These are phyloP conservation scores for Colletotrichum falcatum DNA, from an alignment of 2,329 filamentous ascomycete genomes.

Conservation along the genomic window DNA sequence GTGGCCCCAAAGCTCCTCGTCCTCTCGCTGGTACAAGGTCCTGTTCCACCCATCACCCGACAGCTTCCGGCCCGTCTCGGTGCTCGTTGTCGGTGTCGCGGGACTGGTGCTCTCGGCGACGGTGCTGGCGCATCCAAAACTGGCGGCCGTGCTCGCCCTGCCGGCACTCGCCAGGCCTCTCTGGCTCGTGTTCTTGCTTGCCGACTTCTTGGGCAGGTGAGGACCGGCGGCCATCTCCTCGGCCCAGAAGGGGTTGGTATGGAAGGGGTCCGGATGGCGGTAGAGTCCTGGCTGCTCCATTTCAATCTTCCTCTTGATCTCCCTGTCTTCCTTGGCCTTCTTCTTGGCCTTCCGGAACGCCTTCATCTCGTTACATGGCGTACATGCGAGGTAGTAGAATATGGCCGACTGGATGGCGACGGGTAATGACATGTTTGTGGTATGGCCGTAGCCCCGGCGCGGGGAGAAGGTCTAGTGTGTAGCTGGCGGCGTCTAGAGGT, in stretches of 20 bases:
- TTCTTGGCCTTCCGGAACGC: constrained; percentile 77
- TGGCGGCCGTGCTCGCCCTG: constrained; percentile 63
- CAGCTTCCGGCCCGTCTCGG: constrained; percentile 60
- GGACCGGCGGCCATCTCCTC: constrained; percentile 90
- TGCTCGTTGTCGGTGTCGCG: constrained; percentile 57
- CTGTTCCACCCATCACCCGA: constrained; percentile 76
- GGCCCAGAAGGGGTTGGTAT: constrained; percentile 89
- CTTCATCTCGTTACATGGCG: constrained; percentile 79
- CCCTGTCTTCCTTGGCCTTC: constrained; percentile 75
- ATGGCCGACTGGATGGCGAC: constrained; percentile 79
- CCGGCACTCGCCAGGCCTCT: constrained; percentile 64
- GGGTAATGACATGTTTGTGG: constrained; percentile 58
- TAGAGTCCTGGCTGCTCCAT: constrained; percentile 80
- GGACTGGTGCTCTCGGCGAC: constrained; percentile 51
- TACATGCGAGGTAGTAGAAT: constrained; percentile 83
- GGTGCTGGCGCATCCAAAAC: constrained; percentile 53
- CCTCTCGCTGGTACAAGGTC: constrained; percentile 85
- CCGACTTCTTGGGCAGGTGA: constrained; percentile 73
- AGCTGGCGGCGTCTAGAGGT: constrained; percentile 17
- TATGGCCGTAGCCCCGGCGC: constrained; percentile 33
- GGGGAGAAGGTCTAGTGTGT: constrained; percentile 24
- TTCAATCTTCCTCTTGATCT: constrained; percentile 73
- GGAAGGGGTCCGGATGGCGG: constrained; percentile 83
- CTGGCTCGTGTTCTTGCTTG: constrained; percentile 69
- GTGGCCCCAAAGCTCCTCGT: constrained; percentile 86